Conservation (phyloP, 176 grass and related monocot species). For the Alloteropsis semialata region DNA sequence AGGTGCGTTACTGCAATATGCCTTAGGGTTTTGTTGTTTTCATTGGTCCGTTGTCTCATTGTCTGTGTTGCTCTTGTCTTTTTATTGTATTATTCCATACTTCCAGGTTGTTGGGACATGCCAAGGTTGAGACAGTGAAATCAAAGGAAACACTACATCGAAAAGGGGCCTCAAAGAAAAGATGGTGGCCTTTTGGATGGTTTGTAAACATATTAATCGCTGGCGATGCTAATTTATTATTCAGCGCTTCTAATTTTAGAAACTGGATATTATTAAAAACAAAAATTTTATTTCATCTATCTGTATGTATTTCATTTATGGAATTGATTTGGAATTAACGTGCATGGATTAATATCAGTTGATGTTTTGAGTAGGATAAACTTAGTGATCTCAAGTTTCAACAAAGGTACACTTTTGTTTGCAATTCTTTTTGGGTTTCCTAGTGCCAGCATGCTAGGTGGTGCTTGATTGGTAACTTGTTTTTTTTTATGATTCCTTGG, state of each 20-base stretch:
- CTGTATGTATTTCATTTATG: neutral
- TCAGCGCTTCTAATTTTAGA: conserved; percentile 1
- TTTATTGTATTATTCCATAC: conserved; percentile 15
- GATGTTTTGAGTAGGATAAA: neutral
- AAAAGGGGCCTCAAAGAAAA: conserved; percentile 69
- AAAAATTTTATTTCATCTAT: neutral
- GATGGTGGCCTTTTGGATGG: conserved; percentile 96
- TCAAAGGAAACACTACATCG: conserved; percentile 65
- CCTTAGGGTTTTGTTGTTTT: neutral
- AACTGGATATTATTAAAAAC: neutral
- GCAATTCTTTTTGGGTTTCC: neutral
- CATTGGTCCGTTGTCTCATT: conserved; percentile 1
- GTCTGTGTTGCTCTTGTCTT: neutral
- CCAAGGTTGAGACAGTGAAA: conserved; percentile 96
- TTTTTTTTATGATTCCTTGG: neutral
- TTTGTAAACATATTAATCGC: conserved; percentile 29
- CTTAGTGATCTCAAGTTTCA: neutral
- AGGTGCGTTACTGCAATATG: conserved; percentile 43
- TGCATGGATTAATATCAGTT: too few relatives aligned
- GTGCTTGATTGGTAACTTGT: neutral
- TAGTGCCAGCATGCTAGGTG: neutral
- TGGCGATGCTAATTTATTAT: neutral
- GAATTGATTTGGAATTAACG: neutral
- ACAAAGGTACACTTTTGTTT: neutral
- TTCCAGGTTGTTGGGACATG: conserved; percentile 90